phyloP scores from a whole-genome alignment of 768 basidiomycete genomes.

The Clitopilus hobsonii region DNA sequence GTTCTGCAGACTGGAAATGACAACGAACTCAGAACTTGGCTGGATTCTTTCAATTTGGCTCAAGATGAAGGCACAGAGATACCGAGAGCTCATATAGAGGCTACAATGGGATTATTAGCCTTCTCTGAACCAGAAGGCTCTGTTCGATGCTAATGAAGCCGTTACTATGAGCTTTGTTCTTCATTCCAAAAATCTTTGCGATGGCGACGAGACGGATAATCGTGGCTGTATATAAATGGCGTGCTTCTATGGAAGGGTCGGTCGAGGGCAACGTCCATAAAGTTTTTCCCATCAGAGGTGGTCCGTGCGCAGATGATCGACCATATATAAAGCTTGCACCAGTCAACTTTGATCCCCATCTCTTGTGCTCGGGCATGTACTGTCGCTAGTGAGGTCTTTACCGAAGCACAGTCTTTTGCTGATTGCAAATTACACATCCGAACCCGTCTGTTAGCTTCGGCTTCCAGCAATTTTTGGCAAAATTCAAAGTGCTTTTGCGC shows the following conservation, averaged over 20 bases:
- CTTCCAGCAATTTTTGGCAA: slow-evolving; percentile 91
- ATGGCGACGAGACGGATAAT: background rate
- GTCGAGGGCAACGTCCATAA: background rate
- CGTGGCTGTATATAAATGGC: background rate
- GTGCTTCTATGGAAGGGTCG: background rate
- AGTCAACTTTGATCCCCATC: slow-evolving; percentile 33
- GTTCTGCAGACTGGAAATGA: too few relatives aligned
- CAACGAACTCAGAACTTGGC: too few relatives aligned
- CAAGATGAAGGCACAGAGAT: too few relatives aligned
- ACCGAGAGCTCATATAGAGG: too few relatives aligned
- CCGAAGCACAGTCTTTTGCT: slow-evolving; percentile 95
- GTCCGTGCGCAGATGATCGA: slow-evolving; percentile 43
- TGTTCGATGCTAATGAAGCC: too few relatives aligned
- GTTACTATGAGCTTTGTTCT: too few relatives aligned
- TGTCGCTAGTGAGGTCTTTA: slow-evolving; percentile 94
- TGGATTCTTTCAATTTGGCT: background rate
- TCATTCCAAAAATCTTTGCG: background rate
- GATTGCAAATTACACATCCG: slow-evolving; percentile 98
- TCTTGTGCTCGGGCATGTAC: slow-evolving; percentile 96
- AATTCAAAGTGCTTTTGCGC: slow-evolving; percentile 12
- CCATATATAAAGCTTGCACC: slow-evolving; percentile 35
- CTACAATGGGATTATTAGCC: too few relatives aligned
- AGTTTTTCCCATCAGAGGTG: too few relatives aligned
- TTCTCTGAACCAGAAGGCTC: too few relatives aligned
- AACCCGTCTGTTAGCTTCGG: slow-evolving; percentile 88